Percentiles rank a stretch among this genome's conserved stretches.
phyloP scores from a whole-genome alignment of 345 rosid species.

The Lagerstroemia speciosa region DNA sequence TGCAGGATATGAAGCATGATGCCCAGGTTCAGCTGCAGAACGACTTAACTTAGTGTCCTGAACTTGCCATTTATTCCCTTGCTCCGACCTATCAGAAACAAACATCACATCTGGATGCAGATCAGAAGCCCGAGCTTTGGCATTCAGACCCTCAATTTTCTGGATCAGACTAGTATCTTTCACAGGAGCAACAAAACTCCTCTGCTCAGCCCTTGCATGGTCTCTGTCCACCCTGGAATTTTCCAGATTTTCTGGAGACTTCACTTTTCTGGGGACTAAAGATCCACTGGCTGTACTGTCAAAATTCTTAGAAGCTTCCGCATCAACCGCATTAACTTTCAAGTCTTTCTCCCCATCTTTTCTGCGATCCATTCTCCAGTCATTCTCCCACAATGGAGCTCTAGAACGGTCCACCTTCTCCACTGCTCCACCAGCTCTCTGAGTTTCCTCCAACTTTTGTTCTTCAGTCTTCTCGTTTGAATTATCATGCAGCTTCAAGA shows the following conservation, averaged over 20 bases:
- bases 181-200: conserved; percentile 16
- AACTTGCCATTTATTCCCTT: conserved; percentile 30
- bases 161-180: conserved; percentile 62
- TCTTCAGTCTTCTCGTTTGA: conserved; percentile 52
- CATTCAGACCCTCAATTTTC: conserved; percentile 85
- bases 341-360: conserved; percentile 22
- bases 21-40: conserved; percentile 30
- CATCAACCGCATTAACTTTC: conserved; percentile 21
- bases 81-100: conserved; percentile 30
- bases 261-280: conserved; percentile 20
- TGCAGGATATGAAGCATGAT: conserved; percentile 23
- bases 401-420: conserved; percentile 32
- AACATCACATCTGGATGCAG: conserved; percentile 34
- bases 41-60: conserved; percentile 20
- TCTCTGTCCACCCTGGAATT: conserved; percentile 25
- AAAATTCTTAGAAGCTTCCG: conserved; percentile 23
- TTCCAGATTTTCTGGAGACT: conserved; percentile 22
- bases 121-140: conserved; percentile 58
- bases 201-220: conserved; percentile 24
- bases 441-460: conserved; percentile 38
- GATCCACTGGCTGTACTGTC: conserved; percentile 22
- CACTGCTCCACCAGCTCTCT: conserved; percentile 19
- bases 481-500: conserved; percentile 65
- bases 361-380: conserved; percentile 31
- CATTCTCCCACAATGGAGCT: conserved; percentile 36